Evolutionary conservation across 2,329 filamentous ascomycete species (phyloP), one percentile per base, ranked within the genome.

Genomic region (Xylariales sp.): DNA sequence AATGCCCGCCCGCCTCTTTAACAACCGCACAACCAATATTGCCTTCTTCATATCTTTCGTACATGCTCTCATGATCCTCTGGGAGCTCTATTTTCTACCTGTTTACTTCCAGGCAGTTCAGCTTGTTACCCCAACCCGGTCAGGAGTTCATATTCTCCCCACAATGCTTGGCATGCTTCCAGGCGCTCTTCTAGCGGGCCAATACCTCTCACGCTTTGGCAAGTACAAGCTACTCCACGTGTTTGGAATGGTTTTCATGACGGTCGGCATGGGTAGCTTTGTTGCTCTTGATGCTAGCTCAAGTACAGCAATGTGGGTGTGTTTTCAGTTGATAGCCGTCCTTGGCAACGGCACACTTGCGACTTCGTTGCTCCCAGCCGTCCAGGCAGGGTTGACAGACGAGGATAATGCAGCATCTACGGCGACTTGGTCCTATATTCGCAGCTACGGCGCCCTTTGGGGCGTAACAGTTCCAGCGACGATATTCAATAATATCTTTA

Each of bases 61-160:
- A 2, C 56, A 63, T 14, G 50, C 52, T 5, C 39, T 68, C 3
- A 42, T 65, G 4, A 37, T 54, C 4, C 53, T 55, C 25, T 66
- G 62, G 56, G 40, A 51, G 6, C 44, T 59, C 19, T 65, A 59
- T 50, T 70, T 68, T 44, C 39, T 70, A 2, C 65, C 67, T 0
- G 46, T 72, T 6, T 73, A 68, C 45, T 70, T 72, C 47, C 66
- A 72, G 38, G 59, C 54, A 1, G 62, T 72, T 0, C 51, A 51
- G 4, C 32, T 50, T 2, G 44, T 53, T 3, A 50, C 53, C 0
- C 54, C 67, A 0, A 42, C 43, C 0, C 43, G 52, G 1, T 49
- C 61, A 0, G 61, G 57, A 10, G 52, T 61, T 5, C 36, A 52
- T 16, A 31, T 59, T 10, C 47, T 62, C 43, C 38, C 48, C 2